phyloP scores from a whole-genome alignment of 108 stramenopile species.

The Nannochloropsis gaditana region DNA sequence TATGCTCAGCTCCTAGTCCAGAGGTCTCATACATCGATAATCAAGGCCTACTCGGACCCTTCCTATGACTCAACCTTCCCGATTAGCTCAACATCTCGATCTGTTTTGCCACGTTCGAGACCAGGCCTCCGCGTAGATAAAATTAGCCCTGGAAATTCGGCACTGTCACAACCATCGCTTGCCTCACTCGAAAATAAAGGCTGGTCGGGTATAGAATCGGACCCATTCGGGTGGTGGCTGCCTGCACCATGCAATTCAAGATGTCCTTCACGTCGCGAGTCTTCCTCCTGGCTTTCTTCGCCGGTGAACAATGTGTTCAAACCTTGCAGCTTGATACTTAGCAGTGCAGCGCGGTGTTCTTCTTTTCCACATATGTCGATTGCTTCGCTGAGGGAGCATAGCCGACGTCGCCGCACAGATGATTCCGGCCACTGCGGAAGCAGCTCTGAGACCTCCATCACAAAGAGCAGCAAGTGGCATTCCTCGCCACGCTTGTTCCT shows the following conservation, averaged over 20 bases:
- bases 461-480: constrained; percentile 66
- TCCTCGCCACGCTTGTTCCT: constrained; percentile 66
- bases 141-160: no score
- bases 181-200: no score
- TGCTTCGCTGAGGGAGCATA: neutral
- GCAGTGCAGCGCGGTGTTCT: neutral
- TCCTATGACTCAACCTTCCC: no score
- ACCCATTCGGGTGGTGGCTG: neutral
- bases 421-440: constrained; percentile 70
- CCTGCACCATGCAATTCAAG: neutral
- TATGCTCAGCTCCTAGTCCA: no score
- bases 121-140: no score
- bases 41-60: no score
- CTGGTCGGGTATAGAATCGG: no score
- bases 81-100: no score
- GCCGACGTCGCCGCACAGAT: neutral
- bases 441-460: constrained; percentile 71
- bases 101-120: no score
- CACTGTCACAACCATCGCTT: no score
- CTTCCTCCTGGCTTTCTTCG: no score
- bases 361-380: constrained; percentile 20
- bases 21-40: no score
- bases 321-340: neutral
- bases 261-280: neutral
- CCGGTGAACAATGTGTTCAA: neutral